Conservation (phyloP, 768 basidiomycete genomes). For the Chalciporus sphaerocephalus region DNA sequence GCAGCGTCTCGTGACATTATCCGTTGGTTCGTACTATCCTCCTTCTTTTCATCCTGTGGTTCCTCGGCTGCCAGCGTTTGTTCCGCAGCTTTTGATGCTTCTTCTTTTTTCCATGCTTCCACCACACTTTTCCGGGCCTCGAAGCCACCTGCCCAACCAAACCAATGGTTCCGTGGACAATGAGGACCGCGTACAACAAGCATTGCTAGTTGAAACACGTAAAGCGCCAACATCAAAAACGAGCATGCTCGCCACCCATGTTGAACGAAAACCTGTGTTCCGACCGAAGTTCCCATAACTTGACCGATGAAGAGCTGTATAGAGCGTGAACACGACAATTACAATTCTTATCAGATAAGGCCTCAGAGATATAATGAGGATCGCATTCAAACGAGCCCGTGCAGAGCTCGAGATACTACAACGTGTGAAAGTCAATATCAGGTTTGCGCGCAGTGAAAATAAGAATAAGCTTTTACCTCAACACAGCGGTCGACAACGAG, state of each 20-base stretch:
- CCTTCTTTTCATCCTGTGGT: slow-evolving; percentile 9
- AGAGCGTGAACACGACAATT: background rate
- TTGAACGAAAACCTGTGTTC: slow-evolving; percentile 63
- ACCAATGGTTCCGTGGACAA: slow-evolving; percentile 43
- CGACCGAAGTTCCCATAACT: slow-evolving; percentile 75
- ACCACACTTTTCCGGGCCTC: slow-evolving; percentile 40
- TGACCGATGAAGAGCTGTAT: slow-evolving; percentile 65
- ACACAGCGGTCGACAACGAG: slow-evolving; percentile 55
- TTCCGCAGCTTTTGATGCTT: background rate
- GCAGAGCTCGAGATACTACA: slow-evolving; percentile 40
- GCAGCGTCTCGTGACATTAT: background rate
- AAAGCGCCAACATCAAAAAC: slow-evolving; percentile 54
- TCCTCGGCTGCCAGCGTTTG: slow-evolving; percentile 1
- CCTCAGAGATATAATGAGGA: slow-evolving; percentile 64
- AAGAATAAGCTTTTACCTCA: slow-evolving; percentile 38
- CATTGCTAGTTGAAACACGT: slow-evolving; percentile 51
- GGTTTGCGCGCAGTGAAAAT: slow-evolving; percentile 4
- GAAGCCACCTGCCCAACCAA: slow-evolving; percentile 59
- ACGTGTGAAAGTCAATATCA: slow-evolving; percentile 5
- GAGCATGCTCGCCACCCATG: slow-evolving; percentile 71
- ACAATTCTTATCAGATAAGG: background rate
- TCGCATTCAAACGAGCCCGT: slow-evolving; percentile 70
- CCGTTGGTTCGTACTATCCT: background rate
- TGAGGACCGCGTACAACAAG: slow-evolving; percentile 71
- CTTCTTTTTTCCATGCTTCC: slow-evolving; percentile 5